A percentile compares a stretch with the other conserved stretches of the same genome.
Evolutionary conservation across 169 alveolate genomes (phyloP).

Genomic region (Theileria orientalis): DNA sequence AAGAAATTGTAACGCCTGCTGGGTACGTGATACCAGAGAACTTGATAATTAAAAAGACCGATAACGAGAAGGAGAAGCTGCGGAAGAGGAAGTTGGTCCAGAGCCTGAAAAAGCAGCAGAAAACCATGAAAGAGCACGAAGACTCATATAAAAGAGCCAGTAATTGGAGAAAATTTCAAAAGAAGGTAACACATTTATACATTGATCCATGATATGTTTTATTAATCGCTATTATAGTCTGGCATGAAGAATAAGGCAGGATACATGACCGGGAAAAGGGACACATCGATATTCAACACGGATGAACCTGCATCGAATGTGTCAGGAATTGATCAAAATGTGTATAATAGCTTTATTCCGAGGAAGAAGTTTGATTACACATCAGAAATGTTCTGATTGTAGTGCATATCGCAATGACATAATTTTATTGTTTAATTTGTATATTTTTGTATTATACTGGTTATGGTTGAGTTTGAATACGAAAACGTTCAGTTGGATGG

Average conservation of each 20-base stretch:
- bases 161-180: conserved; percentile 74
- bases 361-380: conserved; percentile 52
- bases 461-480: background rate
- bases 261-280: conserved; percentile 66
- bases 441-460: conserved; percentile 2
- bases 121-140: conserved; percentile 63
- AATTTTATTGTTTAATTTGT: conserved; percentile 10
- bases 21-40: conserved; percentile 76
- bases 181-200: conserved; percentile 44
- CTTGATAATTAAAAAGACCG: conserved; percentile 69
- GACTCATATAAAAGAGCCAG: conserved; percentile 68
- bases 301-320: background rate
- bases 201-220: background rate
- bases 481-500: conserved; percentile 38
- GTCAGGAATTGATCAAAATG: background rate
- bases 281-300: conserved; percentile 56
- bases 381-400: conserved; percentile 47
- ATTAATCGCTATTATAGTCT: conserved; percentile 13
- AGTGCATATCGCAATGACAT: conserved; percentile 1
- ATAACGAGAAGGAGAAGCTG: conserved; percentile 71
- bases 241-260: conserved; percentile 61
- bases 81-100: conserved; percentile 71
- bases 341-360: conserved; percentile 48
- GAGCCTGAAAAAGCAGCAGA: conserved; percentile 74
- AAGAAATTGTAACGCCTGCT: conserved; percentile 75